Percentiles rank a stretch among this genome's conserved stretches.
phyloP scores from a whole-genome alignment of 352 stramenopile species.

The Globisporangium spiculum region DNA sequence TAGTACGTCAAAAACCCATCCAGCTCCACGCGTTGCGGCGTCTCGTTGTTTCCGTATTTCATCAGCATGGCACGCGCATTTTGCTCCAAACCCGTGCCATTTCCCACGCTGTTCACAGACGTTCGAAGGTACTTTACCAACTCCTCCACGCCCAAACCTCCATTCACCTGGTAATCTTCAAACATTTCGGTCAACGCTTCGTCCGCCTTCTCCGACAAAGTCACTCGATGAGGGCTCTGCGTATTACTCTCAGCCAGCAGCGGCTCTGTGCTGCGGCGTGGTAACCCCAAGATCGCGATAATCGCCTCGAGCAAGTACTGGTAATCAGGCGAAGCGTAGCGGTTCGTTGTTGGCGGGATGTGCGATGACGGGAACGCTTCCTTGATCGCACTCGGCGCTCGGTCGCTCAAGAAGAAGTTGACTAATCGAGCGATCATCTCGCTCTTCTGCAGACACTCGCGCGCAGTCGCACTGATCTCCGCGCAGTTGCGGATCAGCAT shows the following conservation, averaged over 20 bases:
- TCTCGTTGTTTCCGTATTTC: conserved; percentile 65
- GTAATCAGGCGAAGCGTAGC: conserved; percentile 81
- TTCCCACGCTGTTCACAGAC: conserved; percentile 56
- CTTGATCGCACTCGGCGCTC: conserved; percentile 55
- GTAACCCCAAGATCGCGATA: conserved; percentile 78
- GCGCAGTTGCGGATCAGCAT: conserved; percentile 80
- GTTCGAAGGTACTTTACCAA: conserved; percentile 68
- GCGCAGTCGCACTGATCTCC: conserved; percentile 49
- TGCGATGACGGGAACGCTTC: conserved; percentile 69
- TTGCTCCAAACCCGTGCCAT: conserved; percentile 50
- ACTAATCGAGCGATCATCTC: conserved; percentile 82
- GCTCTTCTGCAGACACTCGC: conserved; percentile 43
- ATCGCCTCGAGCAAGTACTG: conserved; percentile 88
- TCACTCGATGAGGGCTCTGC: conserved; percentile 68
- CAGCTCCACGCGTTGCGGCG: conserved; percentile 48
- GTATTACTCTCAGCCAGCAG: conserved; percentile 62
- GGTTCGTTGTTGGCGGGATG: conserved; percentile 31
- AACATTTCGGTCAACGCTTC: conserved; percentile 76
- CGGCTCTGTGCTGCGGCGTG: conserved; percentile 55
- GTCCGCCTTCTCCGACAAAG: conserved; percentile 70
- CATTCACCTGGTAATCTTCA: conserved; percentile 52
- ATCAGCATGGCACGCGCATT: conserved; percentile 61
- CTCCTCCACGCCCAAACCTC: conserved; percentile 50
- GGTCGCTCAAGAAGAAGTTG: conserved; percentile 81
- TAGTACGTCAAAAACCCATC: conserved; percentile 83